A percentile compares a stretch with the other conserved stretches of the same genome.
phyloP scores from a whole-genome alignment of 2,329 filamentous ascomycete genomes.

The Acrodontium crateriforme region DNA sequence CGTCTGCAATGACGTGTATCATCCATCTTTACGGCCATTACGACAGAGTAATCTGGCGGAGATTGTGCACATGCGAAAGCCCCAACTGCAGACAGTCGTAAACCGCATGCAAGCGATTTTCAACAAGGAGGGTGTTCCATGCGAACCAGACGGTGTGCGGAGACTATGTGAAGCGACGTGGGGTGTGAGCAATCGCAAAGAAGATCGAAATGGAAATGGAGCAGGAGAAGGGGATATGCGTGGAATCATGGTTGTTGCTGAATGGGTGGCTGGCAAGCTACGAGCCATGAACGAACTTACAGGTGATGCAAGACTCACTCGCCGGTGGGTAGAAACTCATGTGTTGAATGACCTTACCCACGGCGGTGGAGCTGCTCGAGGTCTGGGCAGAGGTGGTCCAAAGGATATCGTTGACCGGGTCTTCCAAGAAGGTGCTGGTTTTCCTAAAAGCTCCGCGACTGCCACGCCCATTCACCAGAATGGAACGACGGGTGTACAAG shows the following conservation, averaged over 20 bases:
- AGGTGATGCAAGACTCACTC: slow-evolving; percentile 43
- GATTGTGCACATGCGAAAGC: slow-evolving; percentile 81
- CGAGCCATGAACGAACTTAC: slow-evolving; percentile 28
- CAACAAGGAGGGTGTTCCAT: slow-evolving; percentile 73
- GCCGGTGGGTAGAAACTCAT: slow-evolving; percentile 64
- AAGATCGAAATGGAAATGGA: slow-evolving; percentile 39
- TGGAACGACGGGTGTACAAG: slow-evolving; percentile 30
- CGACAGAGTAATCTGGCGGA: slow-evolving; percentile 78
- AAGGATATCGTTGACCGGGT: slow-evolving; percentile 67
- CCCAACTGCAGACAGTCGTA: slow-evolving; percentile 74
- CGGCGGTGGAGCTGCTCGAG: slow-evolving; percentile 57
- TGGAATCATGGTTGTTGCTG: slow-evolving; percentile 71
- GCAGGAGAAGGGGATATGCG: slow-evolving; percentile 62
- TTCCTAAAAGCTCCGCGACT: slow-evolving; percentile 41
- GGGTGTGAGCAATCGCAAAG: slow-evolving; percentile 61
- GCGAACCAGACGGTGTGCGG: slow-evolving; percentile 77
- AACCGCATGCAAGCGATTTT: slow-evolving; percentile 71
- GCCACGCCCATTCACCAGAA: slow-evolving; percentile 9
- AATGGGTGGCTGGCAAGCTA: slow-evolving; percentile 69
- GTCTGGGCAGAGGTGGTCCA: slow-evolving; percentile 55
- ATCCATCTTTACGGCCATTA: slow-evolving; percentile 71
- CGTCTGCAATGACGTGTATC: slow-evolving; percentile 96
- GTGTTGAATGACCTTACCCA: slow-evolving; percentile 54
- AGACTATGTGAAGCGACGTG: slow-evolving; percentile 72
- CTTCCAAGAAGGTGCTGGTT: slow-evolving; percentile 66